Percentiles rank a stretch among this genome's conserved stretches.
phyloP scores from a whole-genome alignment of 2,329 filamentous ascomycete species.

The Botrytis tulipae region DNA sequence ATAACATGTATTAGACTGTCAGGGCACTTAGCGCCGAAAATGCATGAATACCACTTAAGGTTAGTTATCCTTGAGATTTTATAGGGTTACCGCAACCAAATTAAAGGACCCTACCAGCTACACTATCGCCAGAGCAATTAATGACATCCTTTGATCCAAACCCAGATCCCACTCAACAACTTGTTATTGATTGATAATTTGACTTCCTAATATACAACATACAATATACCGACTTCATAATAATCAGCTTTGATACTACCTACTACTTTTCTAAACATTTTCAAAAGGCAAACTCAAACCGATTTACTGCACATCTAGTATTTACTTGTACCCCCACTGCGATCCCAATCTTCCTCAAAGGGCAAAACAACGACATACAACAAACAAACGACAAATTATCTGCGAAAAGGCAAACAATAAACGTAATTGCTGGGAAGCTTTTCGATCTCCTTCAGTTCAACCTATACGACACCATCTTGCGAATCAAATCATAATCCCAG shows the following conservation, averaged over 20 bases:
- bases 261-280: no score
- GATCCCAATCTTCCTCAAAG: background rate
- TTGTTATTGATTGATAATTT: background rate
- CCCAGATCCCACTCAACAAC: background rate
- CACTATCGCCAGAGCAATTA: background rate
- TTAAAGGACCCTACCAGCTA: background rate
- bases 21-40: background rate
- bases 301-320: background rate
- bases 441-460: background rate
- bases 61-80: constrained; percentile 3
- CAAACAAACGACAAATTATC: background rate
- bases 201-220: background rate
- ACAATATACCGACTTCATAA: background rate
- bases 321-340: background rate
- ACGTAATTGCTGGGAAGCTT: background rate
- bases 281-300: background rate
- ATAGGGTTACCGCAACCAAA: background rate
- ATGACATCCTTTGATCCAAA: constrained; percentile 3
- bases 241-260: background rate
- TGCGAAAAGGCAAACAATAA: background rate
- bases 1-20: background rate
- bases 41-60: background rate
- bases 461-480: background rate
- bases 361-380: background rate
- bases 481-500: background rate